Evolutionary conservation across 495 filamentous ascomycete genomes (phyloP).

Genomic region (Podospora tetraspora): DNA sequence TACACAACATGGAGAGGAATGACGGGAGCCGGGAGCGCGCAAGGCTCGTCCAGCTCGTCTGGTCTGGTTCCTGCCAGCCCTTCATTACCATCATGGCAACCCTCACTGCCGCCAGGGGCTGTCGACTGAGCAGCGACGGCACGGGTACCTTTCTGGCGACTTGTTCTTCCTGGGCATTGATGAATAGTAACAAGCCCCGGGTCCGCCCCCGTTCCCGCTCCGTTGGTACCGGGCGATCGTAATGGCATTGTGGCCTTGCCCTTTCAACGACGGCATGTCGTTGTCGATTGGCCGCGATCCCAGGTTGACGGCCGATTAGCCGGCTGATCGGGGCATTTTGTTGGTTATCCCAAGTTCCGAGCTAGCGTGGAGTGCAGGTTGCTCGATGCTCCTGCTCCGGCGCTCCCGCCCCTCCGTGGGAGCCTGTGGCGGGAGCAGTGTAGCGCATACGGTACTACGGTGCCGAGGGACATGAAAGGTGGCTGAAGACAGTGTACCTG

Average conservation of each 20-base stretch:
- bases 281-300: neutral
- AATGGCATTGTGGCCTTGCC: neutral
- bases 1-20: neutral
- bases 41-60: neutral
- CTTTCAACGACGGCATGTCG: neutral
- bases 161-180: constrained; percentile 1
- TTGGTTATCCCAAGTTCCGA: neutral
- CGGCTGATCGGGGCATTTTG: neutral
- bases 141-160: constrained; percentile 1
- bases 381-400: constrained; percentile 3
- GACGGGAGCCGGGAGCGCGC: neutral
- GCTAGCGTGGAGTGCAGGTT: neutral
- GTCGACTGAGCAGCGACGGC: neutral
- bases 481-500: too few species aligned
- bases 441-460: neutral
- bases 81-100: neutral
- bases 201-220: neutral
- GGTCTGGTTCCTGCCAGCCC: neutral
- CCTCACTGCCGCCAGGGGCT: neutral
- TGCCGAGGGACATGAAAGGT: neutral
- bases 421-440: neutral
- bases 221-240: neutral
- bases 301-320: neutral
- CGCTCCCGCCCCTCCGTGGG: constrained; percentile 3
- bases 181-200: neutral